Evolutionary conservation across 306 rosid genomes (phyloP).

Genomic region (Cotoneaster glaucophyllus): DNA sequence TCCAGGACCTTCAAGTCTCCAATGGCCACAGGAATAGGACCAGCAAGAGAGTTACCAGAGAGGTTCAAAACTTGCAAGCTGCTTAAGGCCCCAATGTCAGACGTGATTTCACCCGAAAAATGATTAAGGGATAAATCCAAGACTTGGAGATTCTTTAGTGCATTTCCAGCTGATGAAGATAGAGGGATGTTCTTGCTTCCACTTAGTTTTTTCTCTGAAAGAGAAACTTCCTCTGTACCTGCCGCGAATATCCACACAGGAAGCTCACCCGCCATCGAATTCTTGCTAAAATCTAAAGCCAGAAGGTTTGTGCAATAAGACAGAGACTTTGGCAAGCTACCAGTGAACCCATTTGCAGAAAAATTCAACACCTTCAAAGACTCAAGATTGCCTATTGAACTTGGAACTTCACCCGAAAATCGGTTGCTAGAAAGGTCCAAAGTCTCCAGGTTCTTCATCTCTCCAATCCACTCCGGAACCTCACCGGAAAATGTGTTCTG

Average conservation of each 20-base stretch:
- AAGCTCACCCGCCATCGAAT: constrained; percentile 68
- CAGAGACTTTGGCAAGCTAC: constrained; percentile 67
- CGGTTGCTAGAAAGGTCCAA: constrained; percentile 67
- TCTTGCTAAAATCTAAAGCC: constrained; percentile 62
- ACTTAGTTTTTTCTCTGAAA: constrained; percentile 30
- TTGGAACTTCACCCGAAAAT: constrained; percentile 68
- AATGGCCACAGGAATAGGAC: constrained; percentile 54
- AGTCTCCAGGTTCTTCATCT: constrained; percentile 61
- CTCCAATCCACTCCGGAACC: constrained; percentile 78
- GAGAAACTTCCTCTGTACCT: constrained; percentile 42
- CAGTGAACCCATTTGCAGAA: constrained; percentile 60
- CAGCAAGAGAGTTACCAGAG: constrained; percentile 61
- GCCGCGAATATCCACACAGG: constrained; percentile 71
- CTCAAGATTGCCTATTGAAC: constrained; percentile 57
- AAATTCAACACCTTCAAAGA: constrained; percentile 58
- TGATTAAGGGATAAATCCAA: constrained; percentile 74
- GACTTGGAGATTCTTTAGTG: constrained; percentile 53
- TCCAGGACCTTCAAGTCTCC: constrained; percentile 56
- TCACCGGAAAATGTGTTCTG: constrained; percentile 63
- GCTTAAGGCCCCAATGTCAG: constrained; percentile 48
- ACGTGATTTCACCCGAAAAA: constrained; percentile 63
- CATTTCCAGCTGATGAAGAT: constrained; percentile 28
- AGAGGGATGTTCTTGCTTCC: constrained; percentile 22
- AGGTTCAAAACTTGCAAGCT: constrained; percentile 64
- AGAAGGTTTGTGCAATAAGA: constrained; percentile 44